Evolutionary conservation across 2,329 filamentous ascomycete genomes (phyloP).

Genomic region (Cladosporium colombiae): DNA sequence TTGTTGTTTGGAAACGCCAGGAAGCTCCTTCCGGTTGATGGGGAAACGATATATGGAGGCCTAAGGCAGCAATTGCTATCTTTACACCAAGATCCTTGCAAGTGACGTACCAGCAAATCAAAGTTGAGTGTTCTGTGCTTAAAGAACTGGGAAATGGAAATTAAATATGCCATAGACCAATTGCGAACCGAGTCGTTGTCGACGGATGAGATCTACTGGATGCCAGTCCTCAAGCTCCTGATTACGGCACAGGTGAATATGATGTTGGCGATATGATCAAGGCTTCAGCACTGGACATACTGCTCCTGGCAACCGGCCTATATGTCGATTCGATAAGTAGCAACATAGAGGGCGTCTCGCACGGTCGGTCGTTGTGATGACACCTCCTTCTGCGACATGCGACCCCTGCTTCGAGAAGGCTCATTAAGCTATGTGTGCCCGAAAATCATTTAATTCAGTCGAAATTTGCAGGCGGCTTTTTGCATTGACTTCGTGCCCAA

Average conservation of each 20-base stretch:
- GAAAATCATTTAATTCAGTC: background rate
- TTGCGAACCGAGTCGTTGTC: background rate
- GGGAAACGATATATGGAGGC: background rate
- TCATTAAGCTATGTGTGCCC: background rate
- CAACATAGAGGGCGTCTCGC: background rate
- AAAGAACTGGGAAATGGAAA: background rate
- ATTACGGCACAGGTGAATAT: background rate
- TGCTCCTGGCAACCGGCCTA: background rate
- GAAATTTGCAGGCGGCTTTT: background rate
- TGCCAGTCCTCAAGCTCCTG: background rate
- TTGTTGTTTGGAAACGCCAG: background rate
- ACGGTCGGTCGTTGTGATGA: background rate
- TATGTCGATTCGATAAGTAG: background rate
- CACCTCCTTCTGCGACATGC: background rate
- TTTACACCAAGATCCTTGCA: background rate
- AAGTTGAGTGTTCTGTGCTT: background rate
- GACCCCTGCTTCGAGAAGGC: background rate
- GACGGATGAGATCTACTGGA: background rate
- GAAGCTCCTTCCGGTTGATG: conserved; percentile 3
- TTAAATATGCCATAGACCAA: background rate
- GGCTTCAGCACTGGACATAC: background rate
- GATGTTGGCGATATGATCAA: background rate
- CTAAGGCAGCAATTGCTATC: background rate
- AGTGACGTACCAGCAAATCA: background rate
- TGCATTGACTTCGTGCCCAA: background rate